A percentile compares a stretch with the other conserved stretches of the same genome.
Evolutionary conservation across 495 filamentous ascomycete species (phyloP).

Genomic region (Neurospora sp.): DNA sequence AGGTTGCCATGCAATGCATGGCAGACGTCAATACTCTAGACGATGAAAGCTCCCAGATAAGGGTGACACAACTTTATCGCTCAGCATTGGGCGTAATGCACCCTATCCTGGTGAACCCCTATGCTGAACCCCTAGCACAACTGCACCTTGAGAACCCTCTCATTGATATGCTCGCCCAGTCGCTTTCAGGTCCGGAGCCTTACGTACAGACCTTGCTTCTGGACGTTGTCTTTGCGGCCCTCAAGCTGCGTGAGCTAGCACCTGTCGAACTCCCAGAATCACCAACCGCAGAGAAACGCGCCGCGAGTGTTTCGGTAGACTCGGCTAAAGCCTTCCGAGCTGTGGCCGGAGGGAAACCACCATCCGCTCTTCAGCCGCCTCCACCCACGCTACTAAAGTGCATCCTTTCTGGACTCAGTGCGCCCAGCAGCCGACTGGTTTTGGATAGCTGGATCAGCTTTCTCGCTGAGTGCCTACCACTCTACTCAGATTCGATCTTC

Average conservation of each 20-base stretch:
- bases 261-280: conserved; percentile 33
- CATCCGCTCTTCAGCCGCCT: conserved; percentile 37
- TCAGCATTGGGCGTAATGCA: conserved; percentile 61
- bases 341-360: conserved; percentile 19
- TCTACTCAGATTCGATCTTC: conserved; percentile 75
- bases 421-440: conserved; percentile 59
- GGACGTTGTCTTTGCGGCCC: conserved; percentile 59
- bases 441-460: conserved; percentile 88
- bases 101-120: conserved; percentile 64
- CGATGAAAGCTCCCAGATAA: conserved; percentile 23
- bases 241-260: conserved; percentile 53
- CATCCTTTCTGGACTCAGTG: conserved; percentile 71
- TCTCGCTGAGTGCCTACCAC: conserved; percentile 71
- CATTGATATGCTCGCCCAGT: conserved; percentile 56
- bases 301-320: conserved; percentile 19
- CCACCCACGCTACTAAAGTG: conserved; percentile 71
- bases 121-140: conserved; percentile 51
- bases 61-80: conserved; percentile 53
- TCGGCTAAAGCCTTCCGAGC: conserved; percentile 15
- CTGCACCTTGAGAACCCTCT: conserved; percentile 63
- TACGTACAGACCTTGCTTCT: conserved; percentile 66
- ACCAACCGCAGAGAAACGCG: conserved; percentile 33
- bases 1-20: conserved; percentile 48
- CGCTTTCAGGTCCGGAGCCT: conserved; percentile 50
- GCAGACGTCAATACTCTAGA: conserved; percentile 33